These are phyloP conservation scores for Verticillium alfalfae DNA, from an alignment of 2,329 filamentous ascomycete species.

Conservation along the genomic window DNA sequence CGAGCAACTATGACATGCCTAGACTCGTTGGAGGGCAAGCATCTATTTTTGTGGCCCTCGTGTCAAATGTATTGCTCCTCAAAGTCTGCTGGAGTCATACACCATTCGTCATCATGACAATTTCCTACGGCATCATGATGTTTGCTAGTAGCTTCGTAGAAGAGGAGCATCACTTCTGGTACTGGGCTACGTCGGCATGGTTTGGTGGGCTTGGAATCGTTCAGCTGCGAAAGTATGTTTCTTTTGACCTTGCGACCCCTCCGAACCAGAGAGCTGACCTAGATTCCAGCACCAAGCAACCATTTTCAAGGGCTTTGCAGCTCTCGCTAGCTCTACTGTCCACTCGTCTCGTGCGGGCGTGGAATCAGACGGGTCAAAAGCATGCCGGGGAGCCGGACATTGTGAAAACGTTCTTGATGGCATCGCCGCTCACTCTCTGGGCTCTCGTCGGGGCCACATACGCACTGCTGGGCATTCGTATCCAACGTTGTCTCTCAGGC, in stretches of 20 bases:
- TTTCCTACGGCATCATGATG: slow-evolving; percentile 81
- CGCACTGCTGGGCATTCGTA: slow-evolving; percentile 45
- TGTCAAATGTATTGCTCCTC: slow-evolving; percentile 29
- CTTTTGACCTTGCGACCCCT: not conserved
- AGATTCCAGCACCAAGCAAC: not conserved
- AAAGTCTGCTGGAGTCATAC: slow-evolving; percentile 15
- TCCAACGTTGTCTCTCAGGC: slow-evolving; percentile 34
- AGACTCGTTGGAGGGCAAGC: slow-evolving; percentile 47
- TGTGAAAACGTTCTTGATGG: slow-evolving; percentile 62
- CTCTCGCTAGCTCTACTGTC: slow-evolving; percentile 44
- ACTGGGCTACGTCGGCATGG: slow-evolving; percentile 78
- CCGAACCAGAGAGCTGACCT: not conserved
- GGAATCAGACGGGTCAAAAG: slow-evolving; percentile 98
- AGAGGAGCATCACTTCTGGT: slow-evolving; percentile 99
- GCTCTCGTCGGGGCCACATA: slow-evolving; percentile 65
- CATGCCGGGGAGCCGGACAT: slow-evolving; percentile 88
- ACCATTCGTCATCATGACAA: slow-evolving; percentile 44
- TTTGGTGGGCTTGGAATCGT: slow-evolving; percentile 47
- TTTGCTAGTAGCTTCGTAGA: slow-evolving; percentile 97
- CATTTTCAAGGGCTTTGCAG: not conserved
- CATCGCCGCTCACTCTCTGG: slow-evolving; percentile 69
- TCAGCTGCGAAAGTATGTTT: slow-evolving; percentile 32
- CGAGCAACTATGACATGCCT: slow-evolving; percentile 81
- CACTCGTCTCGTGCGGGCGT: slow-evolving; percentile 66
- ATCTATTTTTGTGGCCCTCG: slow-evolving; percentile 25